Base-by-base conservation (phyloP, 352 stramenopile genomes). In the Globisporangium nodosum region DNA sequence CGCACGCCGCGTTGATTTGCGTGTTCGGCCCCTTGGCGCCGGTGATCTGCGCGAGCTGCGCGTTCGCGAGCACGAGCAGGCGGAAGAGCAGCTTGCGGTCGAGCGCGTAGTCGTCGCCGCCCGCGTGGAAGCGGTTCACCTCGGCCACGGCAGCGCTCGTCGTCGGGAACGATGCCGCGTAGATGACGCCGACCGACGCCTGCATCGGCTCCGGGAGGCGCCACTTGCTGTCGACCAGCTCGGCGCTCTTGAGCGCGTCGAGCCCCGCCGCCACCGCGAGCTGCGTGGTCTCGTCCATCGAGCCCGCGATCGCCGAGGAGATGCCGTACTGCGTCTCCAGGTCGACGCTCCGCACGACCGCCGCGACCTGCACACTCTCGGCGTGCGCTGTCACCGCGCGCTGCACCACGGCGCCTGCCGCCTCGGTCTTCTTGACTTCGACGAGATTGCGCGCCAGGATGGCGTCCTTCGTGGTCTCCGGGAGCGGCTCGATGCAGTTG, bases 61-160 rank as follows among this genome's bases (percentile, higher is more conserved):
- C 88, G 70, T 99, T 98, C 4, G 93, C 96, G 1, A 98, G 76
- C 15, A 98, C 91, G 5, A 98, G 71, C 7, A 98, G 78, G 11
- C 92, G 89, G 73, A 99, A 98, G 11, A 99, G 83, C 54, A 98
- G 97, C 73, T 99, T 99, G 16, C 94, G 85, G 66, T 99, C 96
- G 66, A 98, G 96, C 59, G 96, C 89, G 59, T 45, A 45, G 39
- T 51, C 61, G 20, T 69, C 52, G 6, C 49, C 46, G 13, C 52
- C 13, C 18, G 64, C 31, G 46, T 77, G 51, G 52, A 94, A 98
- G 30, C 86, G 78, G 61, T 87, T 85, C 3, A 93, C 88, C 70
- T 98, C 94, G 18, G 74, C 74, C 13, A 98, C 87, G 0, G 93
- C 90, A 5, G 95, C 95, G 61, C 98, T 90, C 76, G 98, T 94